phyloP scores from a whole-genome alignment of 225 moss, liverwort and hornwort species.

The Antitrichia curtipendula region DNA sequence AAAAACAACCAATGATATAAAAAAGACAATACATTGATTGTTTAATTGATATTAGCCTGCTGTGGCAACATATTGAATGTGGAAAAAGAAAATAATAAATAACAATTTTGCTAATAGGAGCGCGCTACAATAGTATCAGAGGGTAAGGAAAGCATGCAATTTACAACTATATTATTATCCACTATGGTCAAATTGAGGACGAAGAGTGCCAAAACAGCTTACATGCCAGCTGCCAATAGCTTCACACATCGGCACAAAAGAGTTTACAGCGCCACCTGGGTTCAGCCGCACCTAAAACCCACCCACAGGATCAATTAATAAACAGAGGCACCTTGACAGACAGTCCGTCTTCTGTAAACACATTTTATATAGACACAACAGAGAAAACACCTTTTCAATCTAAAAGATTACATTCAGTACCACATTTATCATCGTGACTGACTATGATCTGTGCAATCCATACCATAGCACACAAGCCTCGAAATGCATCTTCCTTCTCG shows the following conservation, averaged over 20 bases:
- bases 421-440: neutral
- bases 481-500: slow-evolving; percentile 96
- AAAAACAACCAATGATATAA: neutral
- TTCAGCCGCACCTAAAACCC: slow-evolving; percentile 66
- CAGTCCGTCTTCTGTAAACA: neutral
- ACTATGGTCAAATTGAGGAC: neutral
- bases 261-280: slow-evolving; percentile 76
- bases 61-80: neutral
- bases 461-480: slow-evolving; percentile 98
- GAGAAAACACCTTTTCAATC: neutral
- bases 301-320: neutral
- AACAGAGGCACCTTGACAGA: neutral
- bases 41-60: neutral
- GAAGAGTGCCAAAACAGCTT: slow-evolving; percentile 7
- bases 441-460: neutral
- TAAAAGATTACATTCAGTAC: neutral
- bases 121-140: neutral
- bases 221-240: slow-evolving; percentile 99
- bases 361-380: neutral
- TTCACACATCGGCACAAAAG: slow-evolving; percentile 91
- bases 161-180: neutral
- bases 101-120: neutral
- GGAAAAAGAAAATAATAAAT: neutral
- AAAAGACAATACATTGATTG: neutral
- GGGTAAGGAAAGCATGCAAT: neutral